Evolutionary conservation across 495 filamentous ascomycete genomes (phyloP).

Genomic region (Talaromyces stipitatus): DNA sequence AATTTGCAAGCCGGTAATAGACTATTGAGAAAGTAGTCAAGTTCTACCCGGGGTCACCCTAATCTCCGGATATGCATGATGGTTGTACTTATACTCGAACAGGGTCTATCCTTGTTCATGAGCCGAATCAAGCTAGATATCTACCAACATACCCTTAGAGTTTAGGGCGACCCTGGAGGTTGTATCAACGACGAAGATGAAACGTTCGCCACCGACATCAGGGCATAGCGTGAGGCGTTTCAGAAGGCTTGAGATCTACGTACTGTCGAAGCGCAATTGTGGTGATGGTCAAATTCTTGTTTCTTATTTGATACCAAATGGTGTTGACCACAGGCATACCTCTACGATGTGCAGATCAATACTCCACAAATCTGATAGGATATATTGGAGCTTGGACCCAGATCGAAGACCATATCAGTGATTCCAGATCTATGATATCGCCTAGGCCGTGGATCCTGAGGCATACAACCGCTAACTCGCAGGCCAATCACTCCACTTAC

Average conservation of each 20-base stretch:
- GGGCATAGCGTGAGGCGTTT: neutral
- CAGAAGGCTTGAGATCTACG: neutral
- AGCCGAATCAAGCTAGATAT: neutral
- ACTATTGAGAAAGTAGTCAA: neutral
- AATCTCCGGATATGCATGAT: neutral
- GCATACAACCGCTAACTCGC: neutral
- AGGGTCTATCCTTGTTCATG: neutral
- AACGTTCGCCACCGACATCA: neutral
- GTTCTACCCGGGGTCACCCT: neutral
- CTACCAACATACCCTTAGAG: neutral
- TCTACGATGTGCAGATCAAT: neutral
- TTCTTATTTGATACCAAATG: neutral
- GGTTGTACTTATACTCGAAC: neutral
- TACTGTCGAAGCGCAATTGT: neutral
- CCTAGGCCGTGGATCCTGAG: neutral
- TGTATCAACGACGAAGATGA: neutral
- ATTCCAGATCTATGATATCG: neutral
- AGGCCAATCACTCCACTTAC: neutral
- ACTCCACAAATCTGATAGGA: neutral
- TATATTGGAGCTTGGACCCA: neutral
- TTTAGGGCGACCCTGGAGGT: neutral
- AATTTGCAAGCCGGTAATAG: no score
- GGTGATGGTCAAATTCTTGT: neutral
- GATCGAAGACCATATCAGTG: neutral
- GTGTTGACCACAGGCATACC: neutral